A percentile compares a stretch with the other conserved stretches of the same genome.
Evolutionary conservation across 2,329 filamentous ascomycete species (phyloP).

Genomic region (Fusarium falciforme): DNA sequence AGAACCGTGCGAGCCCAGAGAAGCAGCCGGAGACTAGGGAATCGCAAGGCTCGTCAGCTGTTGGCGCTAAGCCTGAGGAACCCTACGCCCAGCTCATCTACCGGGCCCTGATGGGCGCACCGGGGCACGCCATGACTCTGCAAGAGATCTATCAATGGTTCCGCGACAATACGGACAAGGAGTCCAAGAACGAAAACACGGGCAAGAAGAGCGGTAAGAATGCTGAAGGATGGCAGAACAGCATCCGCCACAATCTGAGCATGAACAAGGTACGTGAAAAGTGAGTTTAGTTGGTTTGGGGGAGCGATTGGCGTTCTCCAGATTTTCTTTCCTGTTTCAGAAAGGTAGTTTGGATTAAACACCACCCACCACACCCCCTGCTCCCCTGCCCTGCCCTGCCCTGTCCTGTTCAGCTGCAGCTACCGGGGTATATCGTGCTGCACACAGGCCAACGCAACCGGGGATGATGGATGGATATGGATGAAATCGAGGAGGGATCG

Average conservation of each 20-base stretch:
- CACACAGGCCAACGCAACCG: conserved; percentile 21
- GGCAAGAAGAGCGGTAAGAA: conserved; percentile 32
- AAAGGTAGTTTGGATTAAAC: conserved; percentile 16
- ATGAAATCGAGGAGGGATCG: background rate
- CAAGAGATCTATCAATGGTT: conserved; percentile 96
- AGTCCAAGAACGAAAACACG: conserved; percentile 69
- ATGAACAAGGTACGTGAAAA: conserved; percentile 84
- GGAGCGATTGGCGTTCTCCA: conserved; percentile 17
- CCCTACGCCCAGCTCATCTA: conserved; percentile 89
- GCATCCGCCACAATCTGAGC: conserved; percentile 92
- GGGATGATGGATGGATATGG: background rate
- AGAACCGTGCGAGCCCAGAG: conserved; percentile 19
- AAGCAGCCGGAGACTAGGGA: conserved; percentile 22
- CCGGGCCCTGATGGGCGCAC: conserved; percentile 75
- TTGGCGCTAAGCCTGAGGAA: conserved; percentile 56
- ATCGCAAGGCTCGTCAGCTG: background rate
- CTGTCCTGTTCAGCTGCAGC: conserved; percentile 1
- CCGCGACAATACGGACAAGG: conserved; percentile 81
- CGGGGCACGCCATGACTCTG: conserved; percentile 77
- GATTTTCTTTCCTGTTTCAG: conserved; percentile 17
- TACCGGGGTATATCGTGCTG: conserved; percentile 12
- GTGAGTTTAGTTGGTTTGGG: background rate
- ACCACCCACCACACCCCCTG: background rate
- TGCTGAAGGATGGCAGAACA: conserved; percentile 89
- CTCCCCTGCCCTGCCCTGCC: background rate